Evolutionary conservation across 139 green algal species (phyloP), one percentile per base, ranked within the genome.

Genomic region (Yamagishiella unicocca): DNA sequence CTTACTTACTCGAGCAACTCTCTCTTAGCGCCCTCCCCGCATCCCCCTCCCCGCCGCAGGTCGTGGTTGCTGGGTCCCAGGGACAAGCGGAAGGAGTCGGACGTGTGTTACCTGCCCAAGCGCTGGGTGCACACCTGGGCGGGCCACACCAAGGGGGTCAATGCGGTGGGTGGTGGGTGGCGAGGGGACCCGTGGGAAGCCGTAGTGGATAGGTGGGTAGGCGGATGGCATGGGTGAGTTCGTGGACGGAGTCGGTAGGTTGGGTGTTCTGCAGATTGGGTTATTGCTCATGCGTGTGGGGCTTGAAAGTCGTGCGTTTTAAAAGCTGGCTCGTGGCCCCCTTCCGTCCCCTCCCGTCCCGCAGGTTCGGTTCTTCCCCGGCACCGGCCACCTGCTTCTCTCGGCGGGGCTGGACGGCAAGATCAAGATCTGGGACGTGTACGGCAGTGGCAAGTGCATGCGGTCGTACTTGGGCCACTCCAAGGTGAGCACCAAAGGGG

Each of bases 371-470:
- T 99, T 99, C 91, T 99, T 99, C 91, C 98, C 98, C 4, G 75
- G 90, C 35, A 93, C 89, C 3, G 98, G 96, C 7, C 98, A 99
- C 89, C 90, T 99, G 85, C 93, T 99, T 81, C 94, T 99, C 40
- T 98, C 95, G 4, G 97, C 96, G 9, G 95, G 95, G 7, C 93
- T 99, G 93, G 97, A 99, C 72, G 96, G 93, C 85, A 96, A 97
- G 81, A 70, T 98, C 89, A 99, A 99, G 93, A 98, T 99, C 45
- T 99, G 98, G 98, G 97, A 99, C 82, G 97, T 98, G 40, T 88
- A 93, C 43, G 89, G 90, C 73, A 92, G 83, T 24, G 83, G 93
- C 45, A 98, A 98, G 92, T 98, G 96, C 93, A 98, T 99, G 96
- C 93, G 96, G 55, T 98, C 97, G 4, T 99, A 99, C 95, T 88